Percentiles rank a stretch among this genome's conserved stretches.
These are phyloP conservation scores for Yarrowia porcina DNA, from an alignment of 805 yeast species.

Conservation along the genomic window DNA sequence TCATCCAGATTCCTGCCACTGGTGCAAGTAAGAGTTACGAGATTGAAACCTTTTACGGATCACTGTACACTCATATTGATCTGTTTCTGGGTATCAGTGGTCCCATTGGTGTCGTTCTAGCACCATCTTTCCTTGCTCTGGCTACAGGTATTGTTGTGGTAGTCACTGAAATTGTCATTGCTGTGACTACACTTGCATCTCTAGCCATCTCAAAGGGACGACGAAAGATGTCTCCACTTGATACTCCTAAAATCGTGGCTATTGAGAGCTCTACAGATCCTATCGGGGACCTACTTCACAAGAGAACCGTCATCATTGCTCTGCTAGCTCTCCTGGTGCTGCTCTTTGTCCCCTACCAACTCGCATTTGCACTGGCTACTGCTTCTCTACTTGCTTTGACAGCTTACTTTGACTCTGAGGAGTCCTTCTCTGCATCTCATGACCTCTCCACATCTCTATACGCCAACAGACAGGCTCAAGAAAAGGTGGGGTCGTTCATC, in stretches of 20 bases:
- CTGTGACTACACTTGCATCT: not conserved
- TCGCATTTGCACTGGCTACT: constrained; percentile 62
- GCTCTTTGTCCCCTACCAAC: constrained; percentile 66
- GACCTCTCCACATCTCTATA: not conserved
- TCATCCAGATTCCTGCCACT: constrained; percentile 9
- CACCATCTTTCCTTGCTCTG: constrained; percentile 4
- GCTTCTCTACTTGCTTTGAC: constrained; percentile 57
- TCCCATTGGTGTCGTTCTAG: constrained; percentile 1
- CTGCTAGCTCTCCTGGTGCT: not conserved
- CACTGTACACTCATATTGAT: constrained; percentile 25
- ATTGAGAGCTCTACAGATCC: constrained; percentile 7
- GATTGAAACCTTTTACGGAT: constrained; percentile 17
- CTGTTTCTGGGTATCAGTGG: constrained; percentile 20
- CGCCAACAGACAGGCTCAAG: constrained; percentile 29
- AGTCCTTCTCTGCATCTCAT: not conserved
- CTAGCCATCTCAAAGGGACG: not conserved
- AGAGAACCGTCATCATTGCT: constrained; percentile 1
- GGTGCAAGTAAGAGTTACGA: constrained; percentile 6
- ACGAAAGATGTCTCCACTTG: not conserved
- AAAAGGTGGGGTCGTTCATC: constrained; percentile 38
- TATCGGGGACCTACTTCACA: not conserved
- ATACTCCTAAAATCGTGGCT: not conserved
- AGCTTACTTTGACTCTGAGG: constrained; percentile 32
- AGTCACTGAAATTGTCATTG: not conserved
- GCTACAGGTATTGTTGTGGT: constrained; percentile 8